phyloP scores from a whole-genome alignment of 352 stramenopile species.

The Phytophthora lateralis region DNA sequence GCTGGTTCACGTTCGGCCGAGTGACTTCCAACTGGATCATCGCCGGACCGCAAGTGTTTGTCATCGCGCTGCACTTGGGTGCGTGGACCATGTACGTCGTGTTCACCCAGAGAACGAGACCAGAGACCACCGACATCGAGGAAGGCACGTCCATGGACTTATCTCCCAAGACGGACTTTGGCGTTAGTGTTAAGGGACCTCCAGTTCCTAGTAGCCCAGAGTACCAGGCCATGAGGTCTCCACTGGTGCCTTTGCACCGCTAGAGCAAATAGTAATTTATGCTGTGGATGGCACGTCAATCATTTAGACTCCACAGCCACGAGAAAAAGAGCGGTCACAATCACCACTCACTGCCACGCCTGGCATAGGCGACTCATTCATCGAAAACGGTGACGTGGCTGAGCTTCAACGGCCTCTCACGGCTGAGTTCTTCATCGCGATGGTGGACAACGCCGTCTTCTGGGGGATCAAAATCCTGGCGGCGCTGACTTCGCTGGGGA shows the following conservation, averaged over 20 bases:
- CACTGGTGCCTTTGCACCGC: constrained; percentile 15
- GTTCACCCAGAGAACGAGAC: constrained; percentile 22
- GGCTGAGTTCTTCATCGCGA: not conserved
- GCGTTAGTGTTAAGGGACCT: constrained; percentile 11
- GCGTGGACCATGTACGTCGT: constrained; percentile 42
- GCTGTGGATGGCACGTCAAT: too few species aligned
- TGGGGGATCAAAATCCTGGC: constrained; percentile 33
- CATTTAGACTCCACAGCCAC: not conserved
- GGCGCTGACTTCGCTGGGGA: constrained; percentile 31
- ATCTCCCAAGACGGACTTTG: constrained; percentile 19
- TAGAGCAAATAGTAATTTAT: constrained; percentile 8
- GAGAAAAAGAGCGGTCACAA: constrained; percentile 8
- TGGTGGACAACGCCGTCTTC: constrained; percentile 23
- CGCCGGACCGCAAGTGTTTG: constrained; percentile 48
- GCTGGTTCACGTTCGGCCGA: constrained; percentile 55
- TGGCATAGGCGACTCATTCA: constrained; percentile 2
- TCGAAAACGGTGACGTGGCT: not conserved
- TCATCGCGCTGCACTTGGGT: constrained; percentile 39
- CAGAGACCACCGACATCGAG: constrained; percentile 10
- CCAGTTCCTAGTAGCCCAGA: constrained; percentile 22
- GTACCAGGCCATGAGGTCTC: constrained; percentile 23
- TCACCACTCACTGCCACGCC: too few species aligned
- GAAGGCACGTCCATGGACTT: constrained; percentile 22
- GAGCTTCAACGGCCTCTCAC: too few species aligned
- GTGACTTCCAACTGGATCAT: constrained; percentile 65